Base-by-base conservation (phyloP, 495 filamentous ascomycete genomes). In the Tuber microsphaerosporum region DNA sequence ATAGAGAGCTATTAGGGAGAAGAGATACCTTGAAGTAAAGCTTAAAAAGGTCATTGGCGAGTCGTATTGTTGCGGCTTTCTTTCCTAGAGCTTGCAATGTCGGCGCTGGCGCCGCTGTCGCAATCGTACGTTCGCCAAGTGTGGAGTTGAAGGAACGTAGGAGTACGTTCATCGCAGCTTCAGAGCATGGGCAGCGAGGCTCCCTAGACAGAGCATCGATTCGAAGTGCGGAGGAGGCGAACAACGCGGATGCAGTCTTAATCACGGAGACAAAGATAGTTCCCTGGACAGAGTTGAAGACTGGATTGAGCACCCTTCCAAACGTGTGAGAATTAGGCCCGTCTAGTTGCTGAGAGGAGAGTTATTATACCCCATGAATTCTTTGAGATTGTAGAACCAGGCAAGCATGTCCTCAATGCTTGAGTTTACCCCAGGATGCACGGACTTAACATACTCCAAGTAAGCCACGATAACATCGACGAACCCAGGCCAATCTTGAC, bases 101-200 rank as follows among this genome's bases (percentile, higher is more conserved):
- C 77, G 69, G 83, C 56, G 56, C 56, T 73, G 56, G 85, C 76
- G 6, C 85, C 85, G 75, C 84, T 85, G 39, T 41, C 39, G 17
- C 88, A 82, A 44, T 87, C 14, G 89, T 91, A 37, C 93, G 89
- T 80, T 97, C 94, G 6, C 90, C 93, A 56, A 97, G 86, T 79
- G 94, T 97, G 51, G 93, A 93, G 68, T 92, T 96, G 82, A 97
- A 97, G 6, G 94, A 92, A 77, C 93, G 91, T 70, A 94, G 91
- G 73, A 98, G 78, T 71, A 79, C 82, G 86, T 81, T 84, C 86
- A 81, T 82, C 84, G 78, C 82, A 87, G 82, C 80, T 89, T 74
- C 86, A 89, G 85, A 80, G 87, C 84, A 80, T 88, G 85, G 85
- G 85, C 75, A 97, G 84, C 56, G 94, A 88, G 6, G 93, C 92